Evolutionary conservation across 208 protist genomes (phyloP).

Genomic region (Leishmania tarentolae): DNA sequence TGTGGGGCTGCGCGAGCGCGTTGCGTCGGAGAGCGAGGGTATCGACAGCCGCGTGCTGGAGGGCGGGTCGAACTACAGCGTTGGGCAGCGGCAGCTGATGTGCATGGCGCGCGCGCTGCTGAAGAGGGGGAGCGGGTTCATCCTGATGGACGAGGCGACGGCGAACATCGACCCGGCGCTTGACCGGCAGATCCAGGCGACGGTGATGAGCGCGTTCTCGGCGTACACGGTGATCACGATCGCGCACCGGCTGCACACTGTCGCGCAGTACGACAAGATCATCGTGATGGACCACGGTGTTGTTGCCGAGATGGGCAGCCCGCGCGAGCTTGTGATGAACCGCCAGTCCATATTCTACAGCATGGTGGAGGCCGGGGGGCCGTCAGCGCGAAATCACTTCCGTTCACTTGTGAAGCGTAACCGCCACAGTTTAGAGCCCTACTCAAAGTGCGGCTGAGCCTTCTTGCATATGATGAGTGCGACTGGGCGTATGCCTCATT

Average conservation of each 20-base stretch:
- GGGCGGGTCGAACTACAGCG: constrained; percentile 75
- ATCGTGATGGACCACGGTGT: constrained; percentile 77
- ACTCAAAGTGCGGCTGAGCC: not conserved
- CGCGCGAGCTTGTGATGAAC: constrained; percentile 42
- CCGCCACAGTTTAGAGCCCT: not conserved
- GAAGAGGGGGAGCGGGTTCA: constrained; percentile 54
- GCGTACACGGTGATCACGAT: constrained; percentile 84
- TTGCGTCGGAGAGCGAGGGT: constrained; percentile 31
- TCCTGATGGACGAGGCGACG: constrained; percentile 88
- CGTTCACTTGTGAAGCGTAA: not conserved
- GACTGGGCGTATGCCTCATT: not conserved
- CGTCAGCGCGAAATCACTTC: not conserved
- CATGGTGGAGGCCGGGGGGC: constrained; percentile 49
- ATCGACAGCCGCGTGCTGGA: constrained; percentile 51
- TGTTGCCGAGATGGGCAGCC: constrained; percentile 62
- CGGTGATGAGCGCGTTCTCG: constrained; percentile 55
- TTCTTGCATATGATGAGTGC: not conserved
- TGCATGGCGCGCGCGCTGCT: constrained; percentile 76
- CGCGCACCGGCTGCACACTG: constrained; percentile 79
- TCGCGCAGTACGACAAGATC: constrained; percentile 75
- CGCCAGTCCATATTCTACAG: constrained; percentile 35
- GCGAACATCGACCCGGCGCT: constrained; percentile 74
- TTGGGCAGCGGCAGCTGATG: constrained; percentile 79
- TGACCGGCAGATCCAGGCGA: constrained; percentile 66
- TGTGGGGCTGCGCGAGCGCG: constrained; percentile 48